Conservation (phyloP, 164 flowering plant species). For the Kingdonia uniflora region DNA sequence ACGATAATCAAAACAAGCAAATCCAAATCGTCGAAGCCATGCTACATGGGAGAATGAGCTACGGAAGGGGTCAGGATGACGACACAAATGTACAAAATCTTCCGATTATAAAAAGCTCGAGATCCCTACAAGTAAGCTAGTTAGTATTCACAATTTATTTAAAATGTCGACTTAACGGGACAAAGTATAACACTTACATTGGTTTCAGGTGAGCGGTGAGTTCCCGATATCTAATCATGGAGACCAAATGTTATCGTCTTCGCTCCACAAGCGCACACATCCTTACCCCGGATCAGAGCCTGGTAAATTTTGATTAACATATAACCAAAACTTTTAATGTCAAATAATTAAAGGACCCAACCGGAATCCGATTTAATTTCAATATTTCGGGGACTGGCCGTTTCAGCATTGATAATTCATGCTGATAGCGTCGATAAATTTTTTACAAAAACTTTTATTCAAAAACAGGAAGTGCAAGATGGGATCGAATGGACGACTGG, state of each 20-base stretch:
- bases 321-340: too few species aligned
- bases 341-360: too few species aligned
- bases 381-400: too few species aligned
- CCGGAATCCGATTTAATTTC: too few species aligned
- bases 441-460: too few species aligned
- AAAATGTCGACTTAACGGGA: not conserved
- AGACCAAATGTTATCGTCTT: conserved; percentile 40
- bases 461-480: too few species aligned
- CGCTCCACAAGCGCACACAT: conserved; percentile 78
- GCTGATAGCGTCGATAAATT: too few species aligned
- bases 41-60: conserved; percentile 96
- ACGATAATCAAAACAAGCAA: conserved; percentile 54
- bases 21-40: conserved; percentile 60
- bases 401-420: too few species aligned
- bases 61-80: conserved; percentile 83
- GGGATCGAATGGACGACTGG: not conserved
- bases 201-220: conserved; percentile 74
- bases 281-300: conserved; percentile 72
- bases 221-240: conserved; percentile 56
- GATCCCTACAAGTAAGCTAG: conserved; percentile 47
- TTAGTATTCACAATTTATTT: not conserved
- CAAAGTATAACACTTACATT: not conserved
- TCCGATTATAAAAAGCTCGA: conserved; percentile 41
- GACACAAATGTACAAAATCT: conserved; percentile 59
- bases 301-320: conserved; percentile 26